Evolutionary conservation across 2,329 filamentous ascomycete species (phyloP).

Genomic region (Calonectria honghensis): DNA sequence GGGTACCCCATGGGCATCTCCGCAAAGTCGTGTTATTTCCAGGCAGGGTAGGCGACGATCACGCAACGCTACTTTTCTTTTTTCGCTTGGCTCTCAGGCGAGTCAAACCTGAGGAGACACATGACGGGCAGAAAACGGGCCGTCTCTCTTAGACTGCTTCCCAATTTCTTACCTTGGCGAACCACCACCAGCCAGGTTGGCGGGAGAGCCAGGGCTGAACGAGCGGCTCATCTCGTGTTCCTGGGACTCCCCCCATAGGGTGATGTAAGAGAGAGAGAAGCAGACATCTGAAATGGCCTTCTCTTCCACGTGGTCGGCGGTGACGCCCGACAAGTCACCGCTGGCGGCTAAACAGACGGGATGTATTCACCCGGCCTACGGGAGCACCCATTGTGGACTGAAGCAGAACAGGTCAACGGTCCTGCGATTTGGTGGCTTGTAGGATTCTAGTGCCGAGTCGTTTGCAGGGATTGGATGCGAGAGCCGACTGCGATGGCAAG

Average conservation of each 20-base stretch:
- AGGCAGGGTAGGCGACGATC: constrained; percentile 31
- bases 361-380: constrained; percentile 16
- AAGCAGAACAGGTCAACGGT: neutral
- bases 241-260: neutral
- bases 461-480: constrained; percentile 10
- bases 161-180: neutral
- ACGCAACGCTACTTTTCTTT: constrained; percentile 39
- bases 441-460: neutral
- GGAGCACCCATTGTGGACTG: neutral
- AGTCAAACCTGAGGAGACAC: constrained; percentile 3
- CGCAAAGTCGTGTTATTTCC: constrained; percentile 41
- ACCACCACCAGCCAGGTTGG: neutral
- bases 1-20: constrained; percentile 44
- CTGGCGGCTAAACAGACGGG: constrained; percentile 15
- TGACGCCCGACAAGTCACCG: neutral
- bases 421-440: neutral
- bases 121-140: constrained; percentile 39
- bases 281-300: neutral
- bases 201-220: neutral
- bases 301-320: constrained; percentile 4
- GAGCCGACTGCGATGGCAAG: constrained; percentile 37
- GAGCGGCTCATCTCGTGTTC: constrained; percentile 5
- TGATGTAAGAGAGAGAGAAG: neutral
- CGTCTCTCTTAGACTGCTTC: constrained; percentile 29
- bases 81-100: constrained; percentile 24